Evolutionary conservation across 352 stramenopile genomes (phyloP).

Genomic region (Phytophthora ohioensis): DNA sequence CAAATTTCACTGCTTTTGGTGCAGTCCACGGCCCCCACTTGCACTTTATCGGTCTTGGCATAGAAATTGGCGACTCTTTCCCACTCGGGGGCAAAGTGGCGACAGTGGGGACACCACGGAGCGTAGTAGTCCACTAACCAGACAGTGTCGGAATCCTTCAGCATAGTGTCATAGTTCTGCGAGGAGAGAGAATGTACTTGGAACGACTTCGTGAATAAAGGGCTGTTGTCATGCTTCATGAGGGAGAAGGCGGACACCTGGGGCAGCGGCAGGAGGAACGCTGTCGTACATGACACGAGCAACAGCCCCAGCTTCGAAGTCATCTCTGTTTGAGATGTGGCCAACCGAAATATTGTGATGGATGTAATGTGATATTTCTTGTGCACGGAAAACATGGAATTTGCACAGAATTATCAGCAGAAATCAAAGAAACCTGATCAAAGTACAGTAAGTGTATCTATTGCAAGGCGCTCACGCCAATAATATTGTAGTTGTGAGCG

Average conservation of each 20-base stretch:
- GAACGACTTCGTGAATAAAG: slow-evolving; percentile 78
- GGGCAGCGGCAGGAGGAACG: slow-evolving; percentile 21
- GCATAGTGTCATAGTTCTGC: slow-evolving; percentile 52
- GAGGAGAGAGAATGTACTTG: slow-evolving; percentile 56
- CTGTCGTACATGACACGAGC: slow-evolving; percentile 6
- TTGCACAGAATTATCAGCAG: no score
- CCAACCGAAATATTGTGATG: slow-evolving; percentile 7
- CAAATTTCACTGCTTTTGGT: slow-evolving; percentile 66
- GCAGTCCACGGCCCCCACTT: slow-evolving; percentile 84
- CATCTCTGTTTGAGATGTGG: not conserved
- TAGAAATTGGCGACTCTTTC: slow-evolving; percentile 81
- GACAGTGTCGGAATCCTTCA: slow-evolving; percentile 60
- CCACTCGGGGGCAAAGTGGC: slow-evolving; percentile 76
- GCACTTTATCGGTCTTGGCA: slow-evolving; percentile 54
- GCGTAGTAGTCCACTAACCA: slow-evolving; percentile 90
- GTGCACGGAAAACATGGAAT: no score
- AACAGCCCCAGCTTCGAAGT: not conserved
- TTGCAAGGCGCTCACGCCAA: not conserved
- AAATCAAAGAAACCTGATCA: no score
- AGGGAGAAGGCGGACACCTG: slow-evolving; percentile 30
- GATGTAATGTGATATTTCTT: slow-evolving; percentile 6
- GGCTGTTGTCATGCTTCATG: slow-evolving; percentile 51
- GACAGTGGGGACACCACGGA: slow-evolving; percentile 87
- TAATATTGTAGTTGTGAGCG: no score
- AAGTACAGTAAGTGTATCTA: not conserved